Evolutionary conservation across 2,329 filamentous ascomycete genomes (phyloP).

Genomic region (Arthrobotrys pseudoclavata): DNA sequence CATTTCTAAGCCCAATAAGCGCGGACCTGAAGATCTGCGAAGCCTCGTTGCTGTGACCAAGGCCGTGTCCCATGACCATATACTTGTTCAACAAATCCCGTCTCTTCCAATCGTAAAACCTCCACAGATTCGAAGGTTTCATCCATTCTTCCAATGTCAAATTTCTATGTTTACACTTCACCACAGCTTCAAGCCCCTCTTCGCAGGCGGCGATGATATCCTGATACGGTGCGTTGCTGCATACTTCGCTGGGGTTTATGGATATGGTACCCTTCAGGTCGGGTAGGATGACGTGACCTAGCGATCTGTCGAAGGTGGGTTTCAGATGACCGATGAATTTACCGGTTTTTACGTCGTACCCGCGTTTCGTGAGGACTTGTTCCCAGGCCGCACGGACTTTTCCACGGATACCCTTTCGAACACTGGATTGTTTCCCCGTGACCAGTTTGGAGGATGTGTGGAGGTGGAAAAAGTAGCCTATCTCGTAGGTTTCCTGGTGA

Average conservation of each 20-base stretch:
- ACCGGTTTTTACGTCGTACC: conserved; percentile 52
- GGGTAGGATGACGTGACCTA: conserved; percentile 32
- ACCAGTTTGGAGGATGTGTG: conserved; percentile 53
- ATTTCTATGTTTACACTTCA: conserved; percentile 26
- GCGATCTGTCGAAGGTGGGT: conserved; percentile 17
- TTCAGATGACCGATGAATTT: conserved; percentile 36
- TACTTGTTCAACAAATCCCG: conserved; percentile 47
- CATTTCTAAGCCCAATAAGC: conserved; percentile 26
- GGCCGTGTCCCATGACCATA: conserved; percentile 22
- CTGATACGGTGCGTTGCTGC: conserved; percentile 32
- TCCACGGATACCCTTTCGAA: conserved; percentile 40
- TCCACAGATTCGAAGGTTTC: conserved; percentile 44
- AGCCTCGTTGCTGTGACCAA: conserved; percentile 25
- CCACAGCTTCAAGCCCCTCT: conserved; percentile 35
- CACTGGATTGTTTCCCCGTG: conserved; percentile 42
- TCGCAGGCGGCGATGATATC: conserved; percentile 38
- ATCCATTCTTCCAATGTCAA: conserved; percentile 42
- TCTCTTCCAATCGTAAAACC: conserved; percentile 46
- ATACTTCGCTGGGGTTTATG: conserved; percentile 35
- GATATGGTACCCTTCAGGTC: conserved; percentile 51
- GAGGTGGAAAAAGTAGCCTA: conserved; percentile 54
- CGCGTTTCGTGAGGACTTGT: conserved; percentile 24
- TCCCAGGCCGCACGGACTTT: conserved; percentile 55
- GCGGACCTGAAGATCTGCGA: conserved; percentile 31
- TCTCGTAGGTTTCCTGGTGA: conserved; percentile 49